A percentile compares a stretch with the other conserved stretches of the same genome.
Evolutionary conservation across 345 rosid species (phyloP).

Genomic region (Aquilaria sinensis): DNA sequence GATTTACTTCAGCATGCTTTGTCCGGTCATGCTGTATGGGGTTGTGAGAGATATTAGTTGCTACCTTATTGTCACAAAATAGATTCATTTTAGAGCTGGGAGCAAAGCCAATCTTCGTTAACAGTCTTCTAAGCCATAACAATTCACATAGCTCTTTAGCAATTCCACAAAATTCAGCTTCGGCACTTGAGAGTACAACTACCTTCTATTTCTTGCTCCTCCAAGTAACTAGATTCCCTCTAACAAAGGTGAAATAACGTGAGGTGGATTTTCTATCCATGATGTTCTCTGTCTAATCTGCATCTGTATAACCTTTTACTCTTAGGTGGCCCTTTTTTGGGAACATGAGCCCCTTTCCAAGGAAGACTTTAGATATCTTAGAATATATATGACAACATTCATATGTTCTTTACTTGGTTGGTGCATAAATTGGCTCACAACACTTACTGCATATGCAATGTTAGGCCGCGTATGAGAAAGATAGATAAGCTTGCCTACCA

Average conservation of each 20-base stretch:
- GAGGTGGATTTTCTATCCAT: neutral
- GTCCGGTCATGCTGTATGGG: neutral
- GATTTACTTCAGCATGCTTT: neutral
- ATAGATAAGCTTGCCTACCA: neutral
- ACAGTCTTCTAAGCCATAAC: neutral
- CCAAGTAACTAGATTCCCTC: neutral
- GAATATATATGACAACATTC: neutral
- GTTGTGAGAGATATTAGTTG: neutral
- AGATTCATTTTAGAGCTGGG: too few relatives aligned
- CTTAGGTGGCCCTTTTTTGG: neutral
- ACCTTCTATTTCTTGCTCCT: neutral
- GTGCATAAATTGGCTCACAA: too few relatives aligned
- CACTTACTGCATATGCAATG: too few relatives aligned
- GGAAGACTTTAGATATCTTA: neutral
- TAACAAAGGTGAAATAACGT: neutral
- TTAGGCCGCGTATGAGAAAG: neutral
- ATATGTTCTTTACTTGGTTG: too few relatives aligned
- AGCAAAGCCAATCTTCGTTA: neutral
- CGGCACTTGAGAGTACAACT: neutral
- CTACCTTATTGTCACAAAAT: too few relatives aligned
- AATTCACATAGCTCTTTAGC: neutral
- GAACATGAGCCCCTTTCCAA: neutral
- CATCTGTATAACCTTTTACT: neutral
- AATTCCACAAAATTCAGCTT: neutral
- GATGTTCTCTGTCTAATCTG: neutral